Conservation (phyloP, 2,329 filamentous ascomycete species). For the Aspergillus unguis region DNA sequence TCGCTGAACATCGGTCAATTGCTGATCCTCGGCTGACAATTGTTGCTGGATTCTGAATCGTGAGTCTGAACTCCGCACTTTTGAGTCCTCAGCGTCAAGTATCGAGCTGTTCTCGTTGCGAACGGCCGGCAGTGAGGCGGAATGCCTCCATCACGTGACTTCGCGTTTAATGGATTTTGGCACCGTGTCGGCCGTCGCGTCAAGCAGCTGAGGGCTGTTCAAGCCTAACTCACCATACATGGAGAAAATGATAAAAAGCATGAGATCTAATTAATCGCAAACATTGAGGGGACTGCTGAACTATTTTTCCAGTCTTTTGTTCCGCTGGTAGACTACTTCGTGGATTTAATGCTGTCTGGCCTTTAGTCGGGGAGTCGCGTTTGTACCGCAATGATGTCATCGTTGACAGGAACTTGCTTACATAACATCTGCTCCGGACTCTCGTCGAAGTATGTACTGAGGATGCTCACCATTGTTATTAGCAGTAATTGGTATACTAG, state of each 20-base stretch:
- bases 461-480: too few species aligned
- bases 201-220: background rate
- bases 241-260: background rate
- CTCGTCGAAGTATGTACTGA: too few species aligned
- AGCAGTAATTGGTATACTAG: too few species aligned
- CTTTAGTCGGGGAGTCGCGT: conserved; percentile 25
- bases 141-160: conserved; percentile 27
- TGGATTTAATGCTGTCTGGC: background rate
- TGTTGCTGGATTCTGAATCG: background rate
- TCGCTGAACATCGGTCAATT: background rate
- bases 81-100: conserved; percentile 5
- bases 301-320: background rate
- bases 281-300: too few species aligned
- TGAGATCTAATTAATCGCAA: conserved; percentile 7
- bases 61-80: conserved; percentile 6
- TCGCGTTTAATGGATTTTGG: conserved; percentile 25
- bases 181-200: conserved; percentile 23
- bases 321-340: background rate
- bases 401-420: conserved; percentile 6
- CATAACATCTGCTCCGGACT: conserved; percentile 12
- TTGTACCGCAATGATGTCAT: conserved; percentile 26
- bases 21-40: background rate
- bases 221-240: background rate
- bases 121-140: background rate
- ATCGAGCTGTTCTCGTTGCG: background rate